Evolutionary conservation across 2,329 filamentous ascomycete genomes (phyloP).

Genomic region (Paraconiothyrium sp.): DNA sequence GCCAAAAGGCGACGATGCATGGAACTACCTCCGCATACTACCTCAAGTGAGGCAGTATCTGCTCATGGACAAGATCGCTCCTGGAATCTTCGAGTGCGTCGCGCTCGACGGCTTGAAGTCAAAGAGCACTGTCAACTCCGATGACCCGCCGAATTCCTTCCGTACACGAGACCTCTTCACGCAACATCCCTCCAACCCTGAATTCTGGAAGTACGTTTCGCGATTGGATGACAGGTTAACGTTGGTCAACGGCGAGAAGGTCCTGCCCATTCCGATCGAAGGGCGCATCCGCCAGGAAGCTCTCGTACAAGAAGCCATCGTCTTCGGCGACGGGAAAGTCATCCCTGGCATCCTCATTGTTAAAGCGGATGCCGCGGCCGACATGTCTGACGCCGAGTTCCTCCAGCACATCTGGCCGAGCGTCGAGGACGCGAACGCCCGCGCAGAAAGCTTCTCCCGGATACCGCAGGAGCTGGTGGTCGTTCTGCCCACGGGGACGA

Average conservation of each 20-base stretch:
- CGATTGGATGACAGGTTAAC: constrained; percentile 59
- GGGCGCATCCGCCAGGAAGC: constrained; percentile 62
- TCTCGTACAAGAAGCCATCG: constrained; percentile 64
- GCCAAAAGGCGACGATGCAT: constrained; percentile 62
- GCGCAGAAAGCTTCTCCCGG: constrained; percentile 62
- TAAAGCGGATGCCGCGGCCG: constrained; percentile 55
- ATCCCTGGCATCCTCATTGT: constrained; percentile 65
- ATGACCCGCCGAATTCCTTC: constrained; percentile 56
- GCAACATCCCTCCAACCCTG: constrained; percentile 53
- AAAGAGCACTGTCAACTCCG: constrained; percentile 53
- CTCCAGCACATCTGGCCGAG: constrained; percentile 60
- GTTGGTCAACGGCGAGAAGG: constrained; percentile 62
- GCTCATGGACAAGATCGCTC: constrained; percentile 49
- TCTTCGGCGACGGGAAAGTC: constrained; percentile 65
- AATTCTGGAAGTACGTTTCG: constrained; percentile 59
- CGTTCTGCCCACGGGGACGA: constrained; percentile 56
- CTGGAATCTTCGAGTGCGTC: constrained; percentile 53
- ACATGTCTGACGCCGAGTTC: constrained; percentile 57
- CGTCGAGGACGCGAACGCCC: constrained; percentile 61
- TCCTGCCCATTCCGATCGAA: constrained; percentile 61
- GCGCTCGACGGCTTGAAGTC: constrained; percentile 51
- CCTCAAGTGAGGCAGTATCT: constrained; percentile 55
- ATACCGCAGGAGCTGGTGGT: constrained; percentile 64
- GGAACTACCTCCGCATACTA: constrained; percentile 67
- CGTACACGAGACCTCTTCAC: constrained; percentile 61